Base-by-base conservation (phyloP, 495 filamentous ascomycete genomes). In the Gamarada debralockiae region DNA sequence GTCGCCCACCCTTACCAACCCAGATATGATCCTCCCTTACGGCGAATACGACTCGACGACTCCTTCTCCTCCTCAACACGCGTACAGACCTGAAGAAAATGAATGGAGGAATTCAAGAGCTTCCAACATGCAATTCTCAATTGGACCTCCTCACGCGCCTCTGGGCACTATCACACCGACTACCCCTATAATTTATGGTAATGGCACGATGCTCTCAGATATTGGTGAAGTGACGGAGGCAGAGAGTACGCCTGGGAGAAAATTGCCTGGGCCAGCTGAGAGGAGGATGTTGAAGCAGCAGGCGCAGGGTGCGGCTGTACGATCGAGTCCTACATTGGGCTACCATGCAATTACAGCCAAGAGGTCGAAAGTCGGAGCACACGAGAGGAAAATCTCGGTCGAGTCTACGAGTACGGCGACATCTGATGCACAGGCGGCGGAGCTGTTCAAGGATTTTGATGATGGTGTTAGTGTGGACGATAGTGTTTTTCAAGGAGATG, bases 1-100 rank as follows among this genome's bases (percentile, higher is more conserved):
- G 23, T 95, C 89, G 43, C 91, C 91, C 39, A 93, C 91, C 7
- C 71, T 96, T 53, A 91, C 89, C n/a, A 90, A 95, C 67, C 89
- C 90, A 31, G 90, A 93, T 66, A 91, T 96, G 89, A 95, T 96
- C 55, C 74, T 96, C 34, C 91, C 91, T 33, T 74, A 77, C 46
- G 70, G 72, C 37, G 78, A 79, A 62, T 78, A 83, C 60, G 78
- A 83, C 63, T 76, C 76, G 41, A 73, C 76, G 43, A 73, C 72
- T 59, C 25, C 71, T 69, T 42, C 67, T 67, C 50, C 57, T 68
- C 27, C 61, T 27, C 44, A 47, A 17, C 17, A 49, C 43, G 25
- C 38, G n/a, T 60, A 53, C 34, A 31, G 47, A 41, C 38, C 43
- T 18, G 20, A 34, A 21, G 50, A 39, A 15, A 49, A 53, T 20